Conservation (phyloP, 306 rosid genomes). For the Pueraria montana region DNA sequence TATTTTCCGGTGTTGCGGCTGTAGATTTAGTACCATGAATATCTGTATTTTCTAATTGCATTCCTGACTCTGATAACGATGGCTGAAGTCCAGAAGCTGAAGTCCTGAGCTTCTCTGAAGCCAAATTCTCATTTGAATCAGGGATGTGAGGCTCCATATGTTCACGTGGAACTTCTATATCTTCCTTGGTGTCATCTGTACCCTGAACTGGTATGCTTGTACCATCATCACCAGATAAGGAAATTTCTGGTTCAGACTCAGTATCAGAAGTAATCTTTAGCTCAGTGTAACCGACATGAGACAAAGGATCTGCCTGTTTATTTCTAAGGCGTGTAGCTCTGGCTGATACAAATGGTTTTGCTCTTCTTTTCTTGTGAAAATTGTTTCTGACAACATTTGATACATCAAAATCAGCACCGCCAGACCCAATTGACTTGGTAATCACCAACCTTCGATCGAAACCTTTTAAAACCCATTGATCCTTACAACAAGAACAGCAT, state of each 20-base stretch:
- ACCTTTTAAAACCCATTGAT: constrained; percentile 52
- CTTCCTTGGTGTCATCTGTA: constrained; percentile 48
- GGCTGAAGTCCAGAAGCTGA: constrained; percentile 55
- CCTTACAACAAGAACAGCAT: constrained; percentile 76
- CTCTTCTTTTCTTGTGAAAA: constrained; percentile 48
- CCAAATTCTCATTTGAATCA: constrained; percentile 54
- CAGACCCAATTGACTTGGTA: constrained; percentile 51
- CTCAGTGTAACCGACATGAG: constrained; percentile 80
- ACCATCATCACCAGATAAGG: constrained; percentile 63
- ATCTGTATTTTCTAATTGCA: constrained; percentile 46
- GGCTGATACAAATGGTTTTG: constrained; percentile 47
- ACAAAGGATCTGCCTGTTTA: constrained; percentile 62
- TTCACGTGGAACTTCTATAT: constrained; percentile 48
- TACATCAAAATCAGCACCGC: constrained; percentile 61
- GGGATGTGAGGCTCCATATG: constrained; percentile 49
- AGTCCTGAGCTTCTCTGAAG: constrained; percentile 52
- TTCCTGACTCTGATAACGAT: constrained; percentile 46
- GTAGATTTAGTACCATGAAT: constrained; percentile 48
- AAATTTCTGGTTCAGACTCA: constrained; percentile 80
- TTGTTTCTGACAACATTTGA: constrained; percentile 47
- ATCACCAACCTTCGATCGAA: constrained; percentile 52
- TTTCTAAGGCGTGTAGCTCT: constrained; percentile 52
- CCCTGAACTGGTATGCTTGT: constrained; percentile 43
- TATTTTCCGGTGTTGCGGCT: constrained; percentile 44
- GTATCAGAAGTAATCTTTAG: constrained; percentile 81